These are phyloP conservation scores for Aureobasidium sp. DNA, from an alignment of 2,329 filamentous ascomycete species.

Conservation along the genomic window DNA sequence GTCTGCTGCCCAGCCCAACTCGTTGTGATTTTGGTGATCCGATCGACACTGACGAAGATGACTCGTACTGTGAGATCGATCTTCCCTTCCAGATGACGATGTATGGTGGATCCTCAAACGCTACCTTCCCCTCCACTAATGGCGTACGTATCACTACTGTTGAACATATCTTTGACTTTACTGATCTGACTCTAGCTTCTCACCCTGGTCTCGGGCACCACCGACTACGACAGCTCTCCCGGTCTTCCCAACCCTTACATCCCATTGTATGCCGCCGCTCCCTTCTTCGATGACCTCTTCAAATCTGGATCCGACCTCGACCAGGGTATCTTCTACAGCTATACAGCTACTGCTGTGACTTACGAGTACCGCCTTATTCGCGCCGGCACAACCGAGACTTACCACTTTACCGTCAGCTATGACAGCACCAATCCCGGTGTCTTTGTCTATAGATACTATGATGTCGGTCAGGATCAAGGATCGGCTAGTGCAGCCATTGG, in stretches of 20 bases:
- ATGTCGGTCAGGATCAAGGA: conserved; percentile 16
- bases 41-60: conserved; percentile 22
- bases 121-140: conserved; percentile 22
- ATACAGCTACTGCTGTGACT: conserved; percentile 19
- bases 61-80: conserved; percentile 24
- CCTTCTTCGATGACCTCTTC: conserved; percentile 27
- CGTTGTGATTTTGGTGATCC: conserved; percentile 24
- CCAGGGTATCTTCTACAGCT: conserved; percentile 26
- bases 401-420: conserved; percentile 26
- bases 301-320: conserved; percentile 14
- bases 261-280: conserved; percentile 21
- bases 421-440: conserved; percentile 20
- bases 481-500: conserved; percentile 11
- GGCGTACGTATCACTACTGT: conserved; percentile 15
- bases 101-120: conserved; percentile 16
- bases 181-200: conserved; percentile 16
- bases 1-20: conserved; percentile 20
- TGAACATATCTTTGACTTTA: background rate
- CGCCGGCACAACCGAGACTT: conserved; percentile 15
- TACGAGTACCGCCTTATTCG: conserved; percentile 24
- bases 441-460: conserved; percentile 22
- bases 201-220: conserved; percentile 20
- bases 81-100: conserved; percentile 22
- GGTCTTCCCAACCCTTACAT: conserved; percentile 19
- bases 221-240: conserved; percentile 19